Base-by-base conservation (phyloP, 2,329 filamentous ascomycete species). In the Diaporthe longicolla region DNA sequence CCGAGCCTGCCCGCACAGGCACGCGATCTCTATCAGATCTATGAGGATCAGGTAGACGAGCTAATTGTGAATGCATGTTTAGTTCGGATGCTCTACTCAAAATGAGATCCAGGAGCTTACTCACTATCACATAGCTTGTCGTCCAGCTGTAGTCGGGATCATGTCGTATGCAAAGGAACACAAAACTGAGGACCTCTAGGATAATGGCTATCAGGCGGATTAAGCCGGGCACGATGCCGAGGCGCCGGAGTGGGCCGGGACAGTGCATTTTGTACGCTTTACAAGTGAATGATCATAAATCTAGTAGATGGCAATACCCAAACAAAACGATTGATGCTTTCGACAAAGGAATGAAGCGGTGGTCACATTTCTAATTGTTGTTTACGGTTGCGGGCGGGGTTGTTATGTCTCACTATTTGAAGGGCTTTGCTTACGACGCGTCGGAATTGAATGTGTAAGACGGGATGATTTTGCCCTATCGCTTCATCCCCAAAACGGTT, bases 101-200 rank as follows among this genome's bases (percentile, higher is more conserved):
- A n/a, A n/a, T n/a, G 21, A 9, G 4, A 43, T 1, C 2, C 1
- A 21, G 8, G 24, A 1, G 57, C 59, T 73, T 11, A 57, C 74
- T 75, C 24, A 75, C 74, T 15, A 75, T 73, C 10, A 73, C n/a
- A 26, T 75, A 75, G 59, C 72, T 73, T 1, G 74, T 73, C 5
- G 66, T 75, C 43, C 72, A 71, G 9, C 15, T 29, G 6, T 50
- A 50, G 2, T 71, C 59, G 2, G 59, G 40, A 17, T 71, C 45
- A 26, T 69, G 59, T 13, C 54, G 45, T 29, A 69, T 26, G 24
- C 43, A 55, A 3, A 75, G 59, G 3, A 69, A 26, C 4, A 71
- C 24, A 8, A 75, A 43, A 32, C 74, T 75, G 57, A 73, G 48
- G 54, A 57, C 40, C 35, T 75, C 71, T 9, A 75, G 24, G 13